Conservation (phyloP, 148 eudicot genomes). For the Fagopyrum tataricum region DNA sequence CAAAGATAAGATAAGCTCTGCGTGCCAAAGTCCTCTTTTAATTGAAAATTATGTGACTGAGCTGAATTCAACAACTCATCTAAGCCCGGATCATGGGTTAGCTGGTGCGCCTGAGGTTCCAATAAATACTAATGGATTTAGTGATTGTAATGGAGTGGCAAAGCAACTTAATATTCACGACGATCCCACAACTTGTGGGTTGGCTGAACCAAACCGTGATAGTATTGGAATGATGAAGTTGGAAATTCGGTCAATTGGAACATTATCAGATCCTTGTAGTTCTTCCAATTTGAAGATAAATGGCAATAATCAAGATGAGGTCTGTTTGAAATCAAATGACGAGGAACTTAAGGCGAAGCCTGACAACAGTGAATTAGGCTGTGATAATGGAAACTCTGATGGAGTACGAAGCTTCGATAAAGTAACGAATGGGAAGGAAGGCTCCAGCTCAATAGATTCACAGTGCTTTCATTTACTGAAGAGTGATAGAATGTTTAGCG, state of each 20-base stretch:
- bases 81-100: slow-evolving; percentile 17
- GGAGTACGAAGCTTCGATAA: slow-evolving; percentile 24
- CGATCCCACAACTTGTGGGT: slow-evolving; percentile 20
- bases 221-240: slow-evolving; percentile 26
- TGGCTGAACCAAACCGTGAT: slow-evolving; percentile 23
- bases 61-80: slow-evolving; percentile 19
- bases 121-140: slow-evolving; percentile 15
- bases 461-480: slow-evolving; percentile 28
- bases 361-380: slow-evolving; percentile 16
- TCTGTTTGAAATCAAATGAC: slow-evolving; percentile 16
- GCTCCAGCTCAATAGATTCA: slow-evolving; percentile 24
- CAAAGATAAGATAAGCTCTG: slow-evolving; percentile 20
- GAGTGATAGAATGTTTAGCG: slow-evolving; percentile 60
- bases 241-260: slow-evolving; percentile 27
- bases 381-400: slow-evolving; percentile 26
- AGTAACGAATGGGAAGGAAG: slow-evolving; percentile 18
- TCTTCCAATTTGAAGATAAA: slow-evolving; percentile 17
- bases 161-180: slow-evolving; percentile 18
- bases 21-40: slow-evolving; percentile 17
- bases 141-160: slow-evolving; percentile 22
- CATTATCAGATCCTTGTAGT: slow-evolving; percentile 19
- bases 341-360: slow-evolving; percentile 23
- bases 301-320: slow-evolving; percentile 20
- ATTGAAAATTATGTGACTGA: slow-evolving; percentile 16
- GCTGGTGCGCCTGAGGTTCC: slow-evolving; percentile 16